Evolutionary conservation across 2,329 filamentous ascomycete genomes (phyloP), one percentile per base, ranked within the genome.

Genomic region (Cryoendolithus antarcticus): DNA sequence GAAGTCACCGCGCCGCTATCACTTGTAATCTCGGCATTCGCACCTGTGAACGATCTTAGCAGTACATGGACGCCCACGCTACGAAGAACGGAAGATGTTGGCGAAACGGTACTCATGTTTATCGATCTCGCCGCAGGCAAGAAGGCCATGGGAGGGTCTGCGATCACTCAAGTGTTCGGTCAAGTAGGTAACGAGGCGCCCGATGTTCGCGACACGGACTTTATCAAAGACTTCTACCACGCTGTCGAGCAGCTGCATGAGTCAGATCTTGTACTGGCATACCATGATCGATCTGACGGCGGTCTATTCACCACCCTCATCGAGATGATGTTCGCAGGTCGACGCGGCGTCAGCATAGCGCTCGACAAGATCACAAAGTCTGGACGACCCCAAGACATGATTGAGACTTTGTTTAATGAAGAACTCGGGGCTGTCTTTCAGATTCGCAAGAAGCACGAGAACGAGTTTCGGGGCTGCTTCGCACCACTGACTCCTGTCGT

Each of bases 241-340:
- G 91, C 89, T 2, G 70, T 93, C 6, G 72, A 78, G 50, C 68
- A 75, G 52, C 63, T 81, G 2, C 75, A 80, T 50, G 75, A 83
- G 48, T 64, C 73, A 21, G 74, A 73, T 15, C 72, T 83, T 43
- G 88, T 96, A 8, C 74, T 96, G 13, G 89, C 89, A 3, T 96
- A 96, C 59, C 91, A 96, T 59, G 91, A 96, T 62, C 75, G 83
- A 34, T 95, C 86, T 0, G 89, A 96, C 59, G 91, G 89, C 60
- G 91, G 89, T 54, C 68, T 96, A 7, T 75, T 96, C 57, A 91
- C 89, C 1, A 88, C 89, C 4, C 66, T 96, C 28, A 84, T 80
- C 2, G 91, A 98, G 64, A 96, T 96, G 91, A 93, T 93, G 77
- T 96, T 96, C 59, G 89, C 91, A 27, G 91, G 91, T 21, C 82